These are phyloP conservation scores for Nannizziopsis barbatae DNA, from an alignment of 2,329 filamentous ascomycete genomes.

Conservation along the genomic window DNA sequence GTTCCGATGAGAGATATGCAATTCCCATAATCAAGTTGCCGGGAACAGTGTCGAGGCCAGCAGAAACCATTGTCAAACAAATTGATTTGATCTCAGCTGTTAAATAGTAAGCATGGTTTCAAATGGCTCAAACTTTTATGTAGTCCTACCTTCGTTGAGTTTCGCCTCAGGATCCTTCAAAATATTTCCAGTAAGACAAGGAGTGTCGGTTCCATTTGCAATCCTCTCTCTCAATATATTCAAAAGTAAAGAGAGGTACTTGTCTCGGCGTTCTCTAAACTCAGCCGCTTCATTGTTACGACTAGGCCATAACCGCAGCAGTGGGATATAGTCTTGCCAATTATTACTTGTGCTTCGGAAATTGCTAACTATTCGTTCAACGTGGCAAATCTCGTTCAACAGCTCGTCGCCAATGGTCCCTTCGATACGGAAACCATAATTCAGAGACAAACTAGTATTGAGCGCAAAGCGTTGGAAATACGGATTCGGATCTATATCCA, in stretches of 20 bases:
- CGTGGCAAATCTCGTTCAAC: conserved; percentile 60
- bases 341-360: conserved; percentile 72
- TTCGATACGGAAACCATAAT: conserved; percentile 66
- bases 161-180: conserved; percentile 59
- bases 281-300: conserved; percentile 52
- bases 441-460: conserved; percentile 65
- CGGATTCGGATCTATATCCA: conserved; percentile 58
- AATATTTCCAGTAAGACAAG: conserved; percentile 59
- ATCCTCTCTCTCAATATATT: conserved; percentile 51
- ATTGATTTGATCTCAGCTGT: conserved; percentile 67
- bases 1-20: conserved; percentile 57
- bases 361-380: conserved; percentile 64
- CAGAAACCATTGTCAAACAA: conserved; percentile 70
- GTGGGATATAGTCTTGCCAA: conserved; percentile 73
- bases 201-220: conserved; percentile 51
- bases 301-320: conserved; percentile 54
- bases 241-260: conserved; percentile 51
- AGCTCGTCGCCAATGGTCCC: conserved; percentile 57
- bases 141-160: conserved; percentile 48
- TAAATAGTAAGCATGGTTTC: conserved; percentile 31
- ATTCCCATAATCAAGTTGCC: conserved; percentile 71
- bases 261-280: conserved; percentile 57
- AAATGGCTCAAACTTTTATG: background rate
- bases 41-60: conserved; percentile 69
- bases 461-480: conserved; percentile 68